Evolutionary conservation across 495 filamentous ascomycete genomes (phyloP), one percentile per base, ranked within the genome.

Genomic region (Cercophora sp.): DNA sequence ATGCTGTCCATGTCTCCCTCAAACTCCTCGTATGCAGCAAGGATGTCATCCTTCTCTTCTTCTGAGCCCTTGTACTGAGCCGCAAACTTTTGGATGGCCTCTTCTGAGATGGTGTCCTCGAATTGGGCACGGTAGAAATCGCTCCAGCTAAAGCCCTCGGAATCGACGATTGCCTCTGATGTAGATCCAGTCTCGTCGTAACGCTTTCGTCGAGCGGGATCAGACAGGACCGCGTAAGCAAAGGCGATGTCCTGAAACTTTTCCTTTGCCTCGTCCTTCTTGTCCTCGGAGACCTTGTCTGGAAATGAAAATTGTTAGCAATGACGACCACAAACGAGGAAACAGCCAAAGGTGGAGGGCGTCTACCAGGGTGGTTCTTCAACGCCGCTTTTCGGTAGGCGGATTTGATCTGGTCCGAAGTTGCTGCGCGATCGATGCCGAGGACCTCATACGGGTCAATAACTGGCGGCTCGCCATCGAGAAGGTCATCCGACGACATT

Each of bases 141-240:
- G 44, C 76, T 71, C 93, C 93, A 98, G 74, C 88, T 79, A 73
- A 97, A 97, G 60, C 85, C 88, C 31, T 87, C 81, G 9, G 75
- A 65, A 56, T 85, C 79, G 45, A 91, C 70, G 25, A 81, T 72
- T 15, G 82, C 84, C 58, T 96, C 91, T 2, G 84, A 80, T 0
- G 91, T 97, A 43, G 81, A 88, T 49, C 93, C 93, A 0, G 92
- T 96, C 51, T 76, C 74, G 65, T 98, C 91, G 69, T 96, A 98
- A 52, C 89, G 84, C 43, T 79, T 80, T 45, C 92, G 86, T 26
- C 91, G 82, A 3, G 75, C 71, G 8, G 81, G 71, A 52, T 96
- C 88, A 22, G 89, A 96, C 39, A 98, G 82, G 40, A 98, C 85
- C 15, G 88, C 90, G 62, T 97, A 95, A 36, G 94, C 91, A 55